These are phyloP conservation scores for Cladosporium cucumerinum DNA, from an alignment of 2,329 filamentous ascomycete genomes.

Conservation along the genomic window DNA sequence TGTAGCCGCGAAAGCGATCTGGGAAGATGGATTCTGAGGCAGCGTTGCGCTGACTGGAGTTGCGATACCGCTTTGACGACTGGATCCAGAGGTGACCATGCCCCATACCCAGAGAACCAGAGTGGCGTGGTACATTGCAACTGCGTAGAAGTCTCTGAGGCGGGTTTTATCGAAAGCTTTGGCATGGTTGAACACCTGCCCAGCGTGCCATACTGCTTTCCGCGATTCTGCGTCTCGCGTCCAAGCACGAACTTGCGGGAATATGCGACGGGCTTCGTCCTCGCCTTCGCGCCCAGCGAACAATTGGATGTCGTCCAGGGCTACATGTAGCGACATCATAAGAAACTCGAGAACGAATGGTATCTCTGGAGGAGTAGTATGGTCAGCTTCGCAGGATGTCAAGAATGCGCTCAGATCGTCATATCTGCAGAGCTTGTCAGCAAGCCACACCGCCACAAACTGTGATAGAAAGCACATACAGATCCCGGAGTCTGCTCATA, in stretches of 20 bases:
- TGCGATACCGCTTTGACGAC: constrained; percentile 31
- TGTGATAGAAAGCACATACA: constrained; percentile 6
- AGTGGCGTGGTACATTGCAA: constrained; percentile 64
- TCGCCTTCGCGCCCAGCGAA: constrained; percentile 64
- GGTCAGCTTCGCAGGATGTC: constrained; percentile 23
- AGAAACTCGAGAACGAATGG: constrained; percentile 48
- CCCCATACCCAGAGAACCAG: constrained; percentile 67
- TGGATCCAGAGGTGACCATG: constrained; percentile 39
- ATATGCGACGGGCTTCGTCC: constrained; percentile 58
- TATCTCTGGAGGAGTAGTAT: constrained; percentile 28
- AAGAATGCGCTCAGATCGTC: constrained; percentile 23
- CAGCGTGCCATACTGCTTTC: constrained; percentile 62
- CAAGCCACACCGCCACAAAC: background rate
- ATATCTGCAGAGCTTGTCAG: constrained; percentile 5
- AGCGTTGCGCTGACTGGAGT: constrained; percentile 12
- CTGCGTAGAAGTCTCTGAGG: constrained; percentile 60
- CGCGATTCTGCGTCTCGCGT: constrained; percentile 51
- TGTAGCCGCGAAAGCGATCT: background rate
- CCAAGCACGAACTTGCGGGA: constrained; percentile 56
- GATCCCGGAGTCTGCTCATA: constrained; percentile 22
- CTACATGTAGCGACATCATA: constrained; percentile 60
- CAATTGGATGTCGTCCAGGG: constrained; percentile 60
- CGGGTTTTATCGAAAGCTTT: constrained; percentile 26
- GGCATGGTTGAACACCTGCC: constrained; percentile 60
- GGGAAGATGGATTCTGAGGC: background rate